Conservation (phyloP, 345 rosid species). For the Linum lewisii region DNA sequence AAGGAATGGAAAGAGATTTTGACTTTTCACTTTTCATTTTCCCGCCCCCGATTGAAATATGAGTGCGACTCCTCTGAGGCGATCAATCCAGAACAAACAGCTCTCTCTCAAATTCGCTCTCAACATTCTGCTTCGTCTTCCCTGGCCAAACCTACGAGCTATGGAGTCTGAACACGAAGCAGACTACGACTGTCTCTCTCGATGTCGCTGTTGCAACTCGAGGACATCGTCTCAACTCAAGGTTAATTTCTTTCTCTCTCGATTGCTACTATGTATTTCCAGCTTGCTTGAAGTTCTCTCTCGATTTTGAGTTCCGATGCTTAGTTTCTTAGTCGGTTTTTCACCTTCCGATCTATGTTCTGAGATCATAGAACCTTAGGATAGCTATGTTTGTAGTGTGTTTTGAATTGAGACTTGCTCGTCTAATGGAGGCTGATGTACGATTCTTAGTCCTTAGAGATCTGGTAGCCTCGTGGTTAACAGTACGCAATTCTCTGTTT, state of each 20-base stretch:
- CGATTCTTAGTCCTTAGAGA: no score
- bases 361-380: neutral
- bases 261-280: neutral
- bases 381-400: no score
- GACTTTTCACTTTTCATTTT: no score
- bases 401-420: no score
- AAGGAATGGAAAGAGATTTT: no score
- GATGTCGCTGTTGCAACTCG: conserved; percentile 53
- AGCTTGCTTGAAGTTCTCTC: neutral
- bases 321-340: neutral
- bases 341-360: neutral
- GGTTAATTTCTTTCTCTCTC: neutral
- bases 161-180: conserved; percentile 40
- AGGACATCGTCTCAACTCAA: conserved; percentile 85
- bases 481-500: no score
- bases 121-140: conserved; percentile 54
- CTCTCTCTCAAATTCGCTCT: conserved; percentile 12
- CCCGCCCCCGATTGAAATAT: no score
- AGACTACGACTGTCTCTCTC: conserved; percentile 41
- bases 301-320: neutral
- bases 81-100: neutral
- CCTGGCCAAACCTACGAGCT: conserved; percentile 44
- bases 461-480: no score
- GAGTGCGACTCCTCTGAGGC: no score
- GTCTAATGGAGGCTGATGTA: no score